Conservation (phyloP, 441 rosid genomes). For the Francoa sonchifolia region DNA sequence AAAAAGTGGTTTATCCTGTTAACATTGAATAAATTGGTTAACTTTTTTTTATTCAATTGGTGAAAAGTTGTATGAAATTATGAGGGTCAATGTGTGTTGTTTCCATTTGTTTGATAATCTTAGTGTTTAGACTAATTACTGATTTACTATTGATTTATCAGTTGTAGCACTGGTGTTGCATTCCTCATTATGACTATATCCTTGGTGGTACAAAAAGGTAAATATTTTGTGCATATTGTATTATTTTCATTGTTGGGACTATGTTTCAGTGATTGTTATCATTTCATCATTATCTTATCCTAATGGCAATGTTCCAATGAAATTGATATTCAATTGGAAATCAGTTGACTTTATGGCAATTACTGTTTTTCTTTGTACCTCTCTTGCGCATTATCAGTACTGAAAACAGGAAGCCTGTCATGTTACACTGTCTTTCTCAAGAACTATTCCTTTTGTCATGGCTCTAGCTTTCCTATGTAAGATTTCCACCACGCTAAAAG, state of each 20-base stretch:
- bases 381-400: constrained; percentile 9
- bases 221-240: neutral
- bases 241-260: neutral
- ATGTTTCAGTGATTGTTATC: constrained; percentile 8
- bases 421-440: constrained; percentile 13
- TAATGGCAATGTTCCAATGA: neutral
- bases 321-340: neutral
- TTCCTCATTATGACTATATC: constrained; percentile 8
- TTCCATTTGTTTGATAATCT: constrained; percentile 1
- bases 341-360: neutral
- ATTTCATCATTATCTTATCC: neutral
- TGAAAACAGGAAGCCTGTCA: constrained; percentile 6
- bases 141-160: constrained; percentile 9
- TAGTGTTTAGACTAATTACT: constrained; percentile 5
- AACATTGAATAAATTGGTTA: neutral
- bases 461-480: constrained; percentile 25
- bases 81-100: neutral
- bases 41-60: neutral
- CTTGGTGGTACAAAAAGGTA: constrained; percentile 11
- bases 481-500: constrained; percentile 33
- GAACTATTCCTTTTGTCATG: constrained; percentile 24
- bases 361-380: constrained; percentile 3
- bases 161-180: constrained; percentile 14
- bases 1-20: neutral
- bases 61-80: neutral